These are phyloP conservation scores for Xylaria longipes DNA, from an alignment of 495 filamentous ascomycete species.

Conservation along the genomic window DNA sequence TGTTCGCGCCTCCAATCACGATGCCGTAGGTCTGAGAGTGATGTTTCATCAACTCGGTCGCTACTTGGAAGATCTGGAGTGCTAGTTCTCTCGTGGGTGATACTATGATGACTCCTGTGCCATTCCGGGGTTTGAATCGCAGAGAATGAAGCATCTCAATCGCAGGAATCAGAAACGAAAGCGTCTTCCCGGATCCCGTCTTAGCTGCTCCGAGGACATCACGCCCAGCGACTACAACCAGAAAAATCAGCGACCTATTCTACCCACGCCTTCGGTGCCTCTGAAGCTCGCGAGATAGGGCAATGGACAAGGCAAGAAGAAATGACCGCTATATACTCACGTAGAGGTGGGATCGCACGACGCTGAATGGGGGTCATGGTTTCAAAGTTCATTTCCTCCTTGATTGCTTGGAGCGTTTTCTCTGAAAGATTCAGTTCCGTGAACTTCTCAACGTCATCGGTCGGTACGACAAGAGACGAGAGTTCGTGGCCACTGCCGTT, in stretches of 20 bases:
- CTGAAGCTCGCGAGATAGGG: background rate
- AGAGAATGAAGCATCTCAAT: slow-evolving; percentile 93
- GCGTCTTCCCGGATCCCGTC: slow-evolving; percentile 94
- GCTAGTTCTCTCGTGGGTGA: slow-evolving; percentile 90
- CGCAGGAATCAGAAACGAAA: slow-evolving; percentile 93
- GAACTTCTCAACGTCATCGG: slow-evolving; percentile 60
- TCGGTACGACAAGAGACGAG: slow-evolving; percentile 15
- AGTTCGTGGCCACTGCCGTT: background rate
- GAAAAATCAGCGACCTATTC: background rate
- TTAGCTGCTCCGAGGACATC: slow-evolving; percentile 97
- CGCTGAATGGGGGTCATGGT: slow-evolving; percentile 97
- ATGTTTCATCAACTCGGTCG: slow-evolving; percentile 81
- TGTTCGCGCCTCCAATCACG: slow-evolving; percentile 93
- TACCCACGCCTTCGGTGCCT: background rate
- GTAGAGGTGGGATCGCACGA: slow-evolving; percentile 81
- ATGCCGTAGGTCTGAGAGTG: slow-evolving; percentile 93
- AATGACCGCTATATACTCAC: slow-evolving; percentile 14
- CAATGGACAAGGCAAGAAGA: background rate
- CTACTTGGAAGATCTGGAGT: slow-evolving; percentile 95
- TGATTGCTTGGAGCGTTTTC: slow-evolving; percentile 85
- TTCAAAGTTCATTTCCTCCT: slow-evolving; percentile 84
- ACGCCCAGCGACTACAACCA: slow-evolving; percentile 67
- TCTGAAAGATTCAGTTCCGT: slow-evolving; percentile 83
- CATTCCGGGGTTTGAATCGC: slow-evolving; percentile 79
- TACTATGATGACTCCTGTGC: slow-evolving; percentile 86